Evolutionary conservation across 495 filamentous ascomycete genomes (phyloP).

Genomic region (Podospora anserina): DNA sequence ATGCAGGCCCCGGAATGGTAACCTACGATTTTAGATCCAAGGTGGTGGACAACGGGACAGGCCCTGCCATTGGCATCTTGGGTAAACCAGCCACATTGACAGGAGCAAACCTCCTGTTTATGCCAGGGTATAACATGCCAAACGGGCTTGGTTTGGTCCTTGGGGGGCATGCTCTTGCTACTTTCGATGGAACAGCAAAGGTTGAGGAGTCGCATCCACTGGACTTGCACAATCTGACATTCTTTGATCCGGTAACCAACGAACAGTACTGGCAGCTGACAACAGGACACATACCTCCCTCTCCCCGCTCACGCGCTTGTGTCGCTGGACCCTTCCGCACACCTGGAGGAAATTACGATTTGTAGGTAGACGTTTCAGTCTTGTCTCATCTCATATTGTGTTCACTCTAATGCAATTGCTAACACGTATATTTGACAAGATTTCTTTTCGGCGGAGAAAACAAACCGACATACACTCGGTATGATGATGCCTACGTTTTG

Average conservation of each 20-base stretch:
- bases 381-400: too few species aligned
- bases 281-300: not conserved
- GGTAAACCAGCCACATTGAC: too few species aligned
- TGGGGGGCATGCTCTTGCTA: not conserved
- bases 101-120: not conserved
- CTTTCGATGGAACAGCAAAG: not conserved
- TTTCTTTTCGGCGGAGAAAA: not conserved
- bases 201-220: not conserved
- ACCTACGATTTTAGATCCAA: not conserved
- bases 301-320: not conserved
- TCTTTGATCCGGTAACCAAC: slow-evolving; percentile 8
- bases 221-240: slow-evolving; percentile 6
- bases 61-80: not conserved
- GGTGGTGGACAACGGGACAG: not conserved
- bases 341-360: not conserved
- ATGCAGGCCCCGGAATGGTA: not conserved
- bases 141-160: not conserved
- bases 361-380: not conserved
- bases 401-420: not conserved
- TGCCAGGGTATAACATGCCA: not conserved
- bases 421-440: not conserved
- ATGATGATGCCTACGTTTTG: slow-evolving; percentile 2
- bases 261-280: slow-evolving; percentile 8
- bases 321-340: not conserved
- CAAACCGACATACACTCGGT: not conserved